These are phyloP conservation scores for Marasmius oreades DNA, from an alignment of 1,284 basidiomycete species.

Conservation along the genomic window DNA sequence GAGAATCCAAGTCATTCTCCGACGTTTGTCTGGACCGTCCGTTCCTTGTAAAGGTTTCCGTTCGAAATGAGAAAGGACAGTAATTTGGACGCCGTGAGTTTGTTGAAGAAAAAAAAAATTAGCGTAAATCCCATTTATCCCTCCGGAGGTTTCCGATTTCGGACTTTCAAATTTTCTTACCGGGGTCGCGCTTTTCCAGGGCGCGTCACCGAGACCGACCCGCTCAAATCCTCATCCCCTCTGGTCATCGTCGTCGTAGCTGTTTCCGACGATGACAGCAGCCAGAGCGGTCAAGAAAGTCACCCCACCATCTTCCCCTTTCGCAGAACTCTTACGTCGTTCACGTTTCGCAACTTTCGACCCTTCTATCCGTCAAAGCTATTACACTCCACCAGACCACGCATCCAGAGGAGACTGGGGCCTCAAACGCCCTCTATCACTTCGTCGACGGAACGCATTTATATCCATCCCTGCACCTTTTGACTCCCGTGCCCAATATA, in stretches of 20 bases:
- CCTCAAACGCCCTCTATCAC: conserved; percentile 69
- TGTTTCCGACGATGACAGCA: conserved; percentile 29
- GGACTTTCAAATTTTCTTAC: neutral
- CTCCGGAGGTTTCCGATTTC: neutral
- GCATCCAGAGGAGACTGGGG: conserved; percentile 76
- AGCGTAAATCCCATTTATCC: neutral
- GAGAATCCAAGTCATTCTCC: conserved; percentile 61
- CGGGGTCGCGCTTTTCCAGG: neutral
- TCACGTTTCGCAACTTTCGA: conserved; percentile 78
- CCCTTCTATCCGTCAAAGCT: conserved; percentile 68
- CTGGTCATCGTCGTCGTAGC: conserved; percentile 19
- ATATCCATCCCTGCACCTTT: conserved; percentile 52
- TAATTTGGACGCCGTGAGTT: conserved; percentile 68
- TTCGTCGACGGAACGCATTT: conserved; percentile 57
- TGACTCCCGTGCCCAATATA: conserved; percentile 69
- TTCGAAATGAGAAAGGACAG: conserved; percentile 55
- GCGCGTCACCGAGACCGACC: neutral
- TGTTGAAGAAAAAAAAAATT: conserved; percentile 18
- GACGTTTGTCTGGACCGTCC: conserved; percentile 87
- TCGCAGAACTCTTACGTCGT: conserved; percentile 66
- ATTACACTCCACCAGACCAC: conserved; percentile 62
- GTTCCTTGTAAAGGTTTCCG: conserved; percentile 41
- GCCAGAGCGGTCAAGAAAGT: conserved; percentile 23
- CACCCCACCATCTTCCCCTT: conserved; percentile 49
- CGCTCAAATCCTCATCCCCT: neutral